These are phyloP conservation scores for Aspergillus diversus DNA, from an alignment of 495 filamentous ascomycete genomes.

Conservation along the genomic window DNA sequence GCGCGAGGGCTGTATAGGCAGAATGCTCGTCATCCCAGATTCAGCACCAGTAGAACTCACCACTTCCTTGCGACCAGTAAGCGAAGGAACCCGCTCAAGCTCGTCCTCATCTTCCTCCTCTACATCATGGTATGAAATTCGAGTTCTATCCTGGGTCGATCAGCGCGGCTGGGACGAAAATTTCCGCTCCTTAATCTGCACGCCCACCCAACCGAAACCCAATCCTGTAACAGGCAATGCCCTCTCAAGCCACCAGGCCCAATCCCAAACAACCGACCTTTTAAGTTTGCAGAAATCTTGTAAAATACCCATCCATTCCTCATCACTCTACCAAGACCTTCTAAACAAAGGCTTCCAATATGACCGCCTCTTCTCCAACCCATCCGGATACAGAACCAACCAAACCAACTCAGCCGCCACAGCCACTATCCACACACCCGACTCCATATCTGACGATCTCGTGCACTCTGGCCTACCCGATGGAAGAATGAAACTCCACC, in stretches of 20 bases:
- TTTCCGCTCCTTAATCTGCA: not conserved
- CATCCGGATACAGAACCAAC: not conserved
- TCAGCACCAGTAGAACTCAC: not conserved
- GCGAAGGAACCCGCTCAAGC: not conserved
- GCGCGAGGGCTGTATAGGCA: slow-evolving; percentile 38
- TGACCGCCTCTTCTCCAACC: not conserved
- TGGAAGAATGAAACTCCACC: not conserved
- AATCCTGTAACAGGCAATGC: not conserved
- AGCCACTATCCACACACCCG: not conserved
- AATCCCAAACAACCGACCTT: not conserved
- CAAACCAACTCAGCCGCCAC: not conserved
- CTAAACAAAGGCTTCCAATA: not conserved
- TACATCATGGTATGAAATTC: not conserved
- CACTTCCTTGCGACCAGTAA: not conserved
- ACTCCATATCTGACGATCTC: not conserved
- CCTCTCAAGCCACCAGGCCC: too few relatives aligned
- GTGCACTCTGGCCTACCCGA: not conserved
- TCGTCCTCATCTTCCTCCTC: not conserved
- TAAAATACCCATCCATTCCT: not conserved
- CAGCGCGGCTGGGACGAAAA: slow-evolving; percentile 1
- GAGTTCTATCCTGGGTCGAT: slow-evolving; percentile 1
- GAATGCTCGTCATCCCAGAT: slow-evolving; percentile 27
- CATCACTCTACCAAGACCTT: not conserved
- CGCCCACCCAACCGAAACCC: not conserved
- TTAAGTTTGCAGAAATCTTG: not conserved